phyloP scores from a whole-genome alignment of 2,329 filamentous ascomycete genomes.

The Plectosphaerella plurivora region DNA sequence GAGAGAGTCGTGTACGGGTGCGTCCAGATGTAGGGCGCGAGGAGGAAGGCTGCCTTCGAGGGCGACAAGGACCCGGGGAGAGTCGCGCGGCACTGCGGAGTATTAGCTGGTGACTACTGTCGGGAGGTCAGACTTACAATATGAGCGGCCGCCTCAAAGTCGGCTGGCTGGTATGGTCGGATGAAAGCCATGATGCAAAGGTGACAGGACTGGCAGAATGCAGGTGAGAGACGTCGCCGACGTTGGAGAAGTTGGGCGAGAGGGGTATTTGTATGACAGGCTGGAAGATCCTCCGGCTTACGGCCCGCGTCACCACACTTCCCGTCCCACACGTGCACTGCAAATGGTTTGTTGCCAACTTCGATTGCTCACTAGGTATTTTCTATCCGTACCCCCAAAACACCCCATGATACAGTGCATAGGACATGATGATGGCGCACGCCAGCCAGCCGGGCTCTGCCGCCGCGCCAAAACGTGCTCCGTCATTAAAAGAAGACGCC shows the following conservation, averaged over 20 bases:
- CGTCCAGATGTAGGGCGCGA: conserved; percentile 47
- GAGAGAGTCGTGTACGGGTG: conserved; percentile 44
- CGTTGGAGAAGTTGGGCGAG: too few species aligned
- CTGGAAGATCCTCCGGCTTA: too few species aligned
- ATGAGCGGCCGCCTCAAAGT: conserved; percentile 34
- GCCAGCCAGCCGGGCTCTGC: too few species aligned
- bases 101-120: neutral
- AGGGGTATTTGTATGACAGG: too few species aligned
- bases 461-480: too few species aligned
- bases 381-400: neutral
- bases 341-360: conserved; percentile 5
- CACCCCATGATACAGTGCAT: neutral
- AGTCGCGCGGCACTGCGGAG: conserved; percentile 40
- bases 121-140: conserved; percentile 26
- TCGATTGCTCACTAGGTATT: neutral
- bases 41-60: conserved; percentile 25
- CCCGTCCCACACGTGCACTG: conserved; percentile 5
- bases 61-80: conserved; percentile 35
- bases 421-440: too few species aligned
- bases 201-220: too few species aligned
- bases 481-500: conserved; percentile 7
- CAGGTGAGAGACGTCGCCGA: too few species aligned
- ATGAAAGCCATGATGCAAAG: conserved; percentile 37
- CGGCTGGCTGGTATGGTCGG: conserved; percentile 30
- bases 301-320: too few species aligned